Base-by-base conservation (phyloP, 371 early-diverging fungal species). In the Apophysomyces sp. region DNA sequence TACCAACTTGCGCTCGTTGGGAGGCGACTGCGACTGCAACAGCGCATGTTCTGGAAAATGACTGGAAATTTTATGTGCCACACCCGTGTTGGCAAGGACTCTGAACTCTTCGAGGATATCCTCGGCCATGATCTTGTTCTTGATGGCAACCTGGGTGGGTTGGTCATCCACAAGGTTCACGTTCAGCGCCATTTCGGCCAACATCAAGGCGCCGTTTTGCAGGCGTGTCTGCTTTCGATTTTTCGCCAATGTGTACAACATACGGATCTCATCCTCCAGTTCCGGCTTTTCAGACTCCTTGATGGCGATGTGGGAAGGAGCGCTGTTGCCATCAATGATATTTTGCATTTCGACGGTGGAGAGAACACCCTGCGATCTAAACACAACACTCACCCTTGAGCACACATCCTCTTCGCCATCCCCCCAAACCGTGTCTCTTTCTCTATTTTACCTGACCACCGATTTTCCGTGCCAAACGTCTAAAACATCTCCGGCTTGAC, bases 71-170 rank as follows among this genome's bases (percentile, higher is more conserved):
- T 89, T 90, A 66, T 87, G 82, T 0, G 98, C 98, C 0, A 98
- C 97, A 27, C 86, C 83, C 15, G 91, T 90, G 72, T 99, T 97
- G 24, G 97, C 97, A 15, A 98, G 73, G 13, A 98, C 74, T 92
- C 94, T 96, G 68, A 97, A 93, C 71, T 99, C 99, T 66, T 95
- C 94, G 26, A 99, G 84, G 5, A 99, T 85, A 62, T 93, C 89
- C 6, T 90, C 86, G 67, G 97, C 93, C 11, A 95, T 89, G 51
- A 94, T 91, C 71, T 92, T 89, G 29, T 87, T 60, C 57, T 88
- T 83, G 52, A 88, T 73, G 13, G 89, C 70, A 58, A 87, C 73
- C 61, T 76, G 60, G 41, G 81, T 41, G 31, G 96, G 88, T 12
- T 36, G 15, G 12, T 67, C 49, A 49, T 60, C 60, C 55, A 58